Evolutionary conservation across 208 protist genomes (phyloP), one percentile per base, ranked within the genome.

Genomic region (Willaertia magna): DNA sequence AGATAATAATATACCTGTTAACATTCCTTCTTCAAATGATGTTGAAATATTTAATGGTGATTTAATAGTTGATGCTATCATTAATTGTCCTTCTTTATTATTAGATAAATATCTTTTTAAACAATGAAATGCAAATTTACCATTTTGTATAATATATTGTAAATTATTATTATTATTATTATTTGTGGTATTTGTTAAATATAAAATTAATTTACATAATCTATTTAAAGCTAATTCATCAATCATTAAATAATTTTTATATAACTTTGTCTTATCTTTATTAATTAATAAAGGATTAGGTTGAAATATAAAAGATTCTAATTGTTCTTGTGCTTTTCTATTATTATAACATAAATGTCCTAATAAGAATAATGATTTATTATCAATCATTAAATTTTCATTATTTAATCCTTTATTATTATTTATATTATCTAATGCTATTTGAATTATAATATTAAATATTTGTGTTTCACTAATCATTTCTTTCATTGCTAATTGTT

Each of bases 51-150:
- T 59, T 22, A 4, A 11, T 16, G 78, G 78, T 43, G 78, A 44
- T 55, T 83, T 83, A 16, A 83, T n/a, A 22, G 78, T 83, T 34
- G 78, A 83, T 14, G 78, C 78, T 43, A 83, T 83, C 0, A 83
- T 2, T 39, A 83, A 42, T 55, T 83, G 78, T 39, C 78, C 78
- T 42, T 83, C 78, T 20, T 83, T 55, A 52, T 83, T 83, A 43
- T 51, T 42, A 55, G 40, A 26, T 42, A 83, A 52, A 55, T 59
- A 83, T 55, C 43, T 83, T 49, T 20, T 49, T 7, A 83, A 42
- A 26, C 40, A 49, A 2, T 47, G 16, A 79, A 49, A 79, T 0
- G 16, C 14, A 40, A 67, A 67, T 67, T 67, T 16, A 34, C 55
- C 48, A 51, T 51, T 51, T 20, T 51, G 48, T 6, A 51, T 16